Conservation (phyloP, 169 alveolate species). For the Plasmodium coatneyi region DNA sequence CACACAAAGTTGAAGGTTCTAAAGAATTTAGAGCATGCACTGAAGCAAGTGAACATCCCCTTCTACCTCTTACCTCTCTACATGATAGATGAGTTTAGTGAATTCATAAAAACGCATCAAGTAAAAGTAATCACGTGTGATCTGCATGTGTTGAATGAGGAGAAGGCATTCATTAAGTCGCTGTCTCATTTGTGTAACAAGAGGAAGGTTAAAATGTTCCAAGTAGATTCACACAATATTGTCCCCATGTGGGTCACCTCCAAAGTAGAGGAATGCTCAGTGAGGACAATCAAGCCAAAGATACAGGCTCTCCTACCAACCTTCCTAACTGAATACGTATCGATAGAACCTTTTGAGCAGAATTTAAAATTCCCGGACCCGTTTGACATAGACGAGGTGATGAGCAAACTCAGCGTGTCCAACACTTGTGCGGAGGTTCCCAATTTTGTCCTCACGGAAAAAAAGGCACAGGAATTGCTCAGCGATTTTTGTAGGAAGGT, state of each 20-base stretch:
- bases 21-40: conserved; percentile 42
- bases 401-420: conserved; percentile 18
- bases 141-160: conserved; percentile 19
- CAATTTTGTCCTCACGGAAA: conserved; percentile 41
- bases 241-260: conserved; percentile 82
- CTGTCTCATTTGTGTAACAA: conserved; percentile 25
- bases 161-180: conserved; percentile 13
- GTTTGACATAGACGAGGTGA: conserved; percentile 16
- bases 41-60: conserved; percentile 66
- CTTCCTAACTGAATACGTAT: conserved; percentile 40
- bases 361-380: conserved; percentile 42
- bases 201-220: conserved; percentile 68
- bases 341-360: conserved; percentile 23
- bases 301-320: conserved; percentile 41
- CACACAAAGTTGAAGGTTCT: conserved; percentile 48
- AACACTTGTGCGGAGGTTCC: conserved; percentile 14
- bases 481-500: conserved; percentile 15
- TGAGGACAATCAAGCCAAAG: conserved; percentile 66
- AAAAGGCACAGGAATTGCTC: conserved; percentile 32
- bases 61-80: conserved; percentile 51
- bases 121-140: conserved; percentile 46
- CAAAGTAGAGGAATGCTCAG: conserved; percentile 67
- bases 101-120: conserved; percentile 37
- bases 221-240: conserved; percentile 80
- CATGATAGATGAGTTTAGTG: conserved; percentile 67